Conservation (phyloP, 139 green algal species). For the Ostreobium quekettii region DNA sequence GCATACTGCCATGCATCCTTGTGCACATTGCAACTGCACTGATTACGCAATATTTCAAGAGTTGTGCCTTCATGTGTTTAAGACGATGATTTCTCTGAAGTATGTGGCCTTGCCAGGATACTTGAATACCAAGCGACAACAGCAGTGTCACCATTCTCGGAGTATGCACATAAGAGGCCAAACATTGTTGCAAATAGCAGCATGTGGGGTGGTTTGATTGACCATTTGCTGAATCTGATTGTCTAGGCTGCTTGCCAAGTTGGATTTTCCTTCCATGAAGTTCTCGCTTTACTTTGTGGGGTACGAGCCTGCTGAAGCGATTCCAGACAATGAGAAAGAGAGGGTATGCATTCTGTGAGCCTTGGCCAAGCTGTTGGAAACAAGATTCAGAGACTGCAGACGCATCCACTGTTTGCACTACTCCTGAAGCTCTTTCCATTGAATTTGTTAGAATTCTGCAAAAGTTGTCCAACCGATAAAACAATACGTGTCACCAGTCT, state of each 20-base stretch:
- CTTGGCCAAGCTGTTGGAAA: no score
- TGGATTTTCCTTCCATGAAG: conserved; percentile 68
- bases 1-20: no score
- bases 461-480: background rate
- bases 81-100: background rate
- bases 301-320: conserved; percentile 32
- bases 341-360: conserved; percentile 31
- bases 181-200: background rate
- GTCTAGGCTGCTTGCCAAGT: conserved; percentile 54
- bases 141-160: no score
- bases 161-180: no score
- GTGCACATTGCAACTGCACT: conserved; percentile 7
- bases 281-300: conserved; percentile 85
- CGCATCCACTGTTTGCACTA: background rate
- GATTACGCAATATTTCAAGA: background rate
- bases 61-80: background rate
- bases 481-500: background rate
- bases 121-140: no score
- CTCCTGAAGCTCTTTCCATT: background rate
- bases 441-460: background rate
- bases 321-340: conserved; percentile 55
- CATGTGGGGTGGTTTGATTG: background rate
- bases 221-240: background rate
- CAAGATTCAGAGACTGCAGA: no score
- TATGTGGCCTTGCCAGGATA: no score